Base-by-base conservation (phyloP, 2,329 filamentous ascomycete species). In the Endocalyx cinctus region DNA sequence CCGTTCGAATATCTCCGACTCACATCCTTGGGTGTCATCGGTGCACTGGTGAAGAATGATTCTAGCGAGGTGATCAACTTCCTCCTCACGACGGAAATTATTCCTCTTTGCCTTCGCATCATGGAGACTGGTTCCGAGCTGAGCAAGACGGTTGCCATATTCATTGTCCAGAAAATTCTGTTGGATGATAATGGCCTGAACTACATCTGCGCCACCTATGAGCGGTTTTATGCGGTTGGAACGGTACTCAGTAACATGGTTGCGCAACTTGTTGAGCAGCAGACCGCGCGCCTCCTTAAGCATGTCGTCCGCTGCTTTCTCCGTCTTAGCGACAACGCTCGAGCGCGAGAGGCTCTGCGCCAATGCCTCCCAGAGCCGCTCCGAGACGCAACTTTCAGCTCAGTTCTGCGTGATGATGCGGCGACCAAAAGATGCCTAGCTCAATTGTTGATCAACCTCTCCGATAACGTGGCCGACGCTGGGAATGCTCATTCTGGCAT, bases 171-270 rank as follows among this genome's bases (percentile, higher is more conserved):
- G 64, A 98, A 98, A 73, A 98, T 98, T 17, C 68, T 98, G 33
- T 77, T 98, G 3, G 92, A 98, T 56, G 92, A 98, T 53, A 90
- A 94, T 52, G 92, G 92, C 4, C 74, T 98, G 42, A 92, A 92
- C 54, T 98, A 98, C 63, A 98, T 98, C 38, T 98, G 92, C 64
- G 90, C 94, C 45, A 98, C 92, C 1, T 98, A 98, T 53, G 92
- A 98, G 69, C 79, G 92, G 14, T 98, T 98, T 64, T 98, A 97
- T 51, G 92, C 92, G 6, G 92, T 98, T 5, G 92, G 92, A 5
- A 98, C 92, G 2, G 92, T 98, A 5, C 70, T 98, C 25, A 95
- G 87, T 67, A 98, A 97, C 58, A 98, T 98, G 92, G 92, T 98
- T 37, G 88, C 84, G 33, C 90, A 97, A 65, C 76, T 98, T 23